Evolutionary conservation across 78 protist species (phyloP).

Genomic region (Dictyostelium firmibasis): DNA sequence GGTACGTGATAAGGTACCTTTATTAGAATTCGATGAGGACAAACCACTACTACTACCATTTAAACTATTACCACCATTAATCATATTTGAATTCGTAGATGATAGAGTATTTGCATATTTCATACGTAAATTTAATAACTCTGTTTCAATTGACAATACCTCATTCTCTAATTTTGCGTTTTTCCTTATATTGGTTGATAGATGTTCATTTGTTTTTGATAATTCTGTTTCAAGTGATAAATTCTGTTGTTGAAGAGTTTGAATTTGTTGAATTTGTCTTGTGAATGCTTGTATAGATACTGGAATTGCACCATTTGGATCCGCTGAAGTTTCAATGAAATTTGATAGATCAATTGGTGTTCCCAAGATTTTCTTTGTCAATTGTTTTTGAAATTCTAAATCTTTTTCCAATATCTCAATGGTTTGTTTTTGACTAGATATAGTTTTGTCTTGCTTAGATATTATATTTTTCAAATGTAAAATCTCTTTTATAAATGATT

Average conservation of each 20-base stretch:
- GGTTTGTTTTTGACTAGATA: slow-evolving; percentile 15
- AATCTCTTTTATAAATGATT: slow-evolving; percentile 68
- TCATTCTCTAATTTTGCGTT: slow-evolving; percentile 44
- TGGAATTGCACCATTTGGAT: slow-evolving; percentile 67
- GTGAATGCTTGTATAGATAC: slow-evolving; percentile 75
- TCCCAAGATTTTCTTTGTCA: not conserved
- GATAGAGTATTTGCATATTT: slow-evolving; percentile 60
- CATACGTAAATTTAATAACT: slow-evolving; percentile 54
- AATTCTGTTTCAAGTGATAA: not conserved
- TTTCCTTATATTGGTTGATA: slow-evolving; percentile 14
- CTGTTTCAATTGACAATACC: slow-evolving; percentile 36
- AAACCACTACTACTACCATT: not conserved
- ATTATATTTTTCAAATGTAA: slow-evolving; percentile 57
- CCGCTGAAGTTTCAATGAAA: slow-evolving; percentile 23
- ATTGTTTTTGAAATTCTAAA: slow-evolving; percentile 10
- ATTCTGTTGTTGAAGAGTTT: slow-evolving; percentile 28
- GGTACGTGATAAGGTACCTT: slow-evolving; percentile 58
- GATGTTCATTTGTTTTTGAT: slow-evolving; percentile 6
- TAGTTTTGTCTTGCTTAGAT: slow-evolving; percentile 64
- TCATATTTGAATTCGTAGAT: not conserved
- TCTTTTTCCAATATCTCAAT: slow-evolving; percentile 55
- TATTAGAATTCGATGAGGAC: not conserved
- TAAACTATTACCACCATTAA: not conserved
- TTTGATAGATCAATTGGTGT: slow-evolving; percentile 27
- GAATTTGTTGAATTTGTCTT: slow-evolving; percentile 69